These are phyloP conservation scores for Podospora pseudocomata DNA, from an alignment of 495 filamentous ascomycete species.

Conservation along the genomic window DNA sequence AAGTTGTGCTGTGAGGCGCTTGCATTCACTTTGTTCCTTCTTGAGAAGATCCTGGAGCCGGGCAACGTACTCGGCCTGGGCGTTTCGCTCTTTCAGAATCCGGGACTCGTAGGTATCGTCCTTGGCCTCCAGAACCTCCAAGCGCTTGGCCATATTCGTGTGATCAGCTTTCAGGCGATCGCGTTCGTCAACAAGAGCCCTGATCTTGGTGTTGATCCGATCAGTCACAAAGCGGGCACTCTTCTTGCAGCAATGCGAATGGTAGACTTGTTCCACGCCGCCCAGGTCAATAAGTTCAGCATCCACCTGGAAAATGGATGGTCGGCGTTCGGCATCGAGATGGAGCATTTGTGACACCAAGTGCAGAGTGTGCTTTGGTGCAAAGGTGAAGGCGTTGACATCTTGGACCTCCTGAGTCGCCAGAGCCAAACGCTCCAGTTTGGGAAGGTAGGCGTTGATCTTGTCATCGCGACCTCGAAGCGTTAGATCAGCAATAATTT, in stretches of 20 bases:
- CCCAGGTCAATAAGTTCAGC: constrained; percentile 36
- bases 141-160: constrained; percentile 24
- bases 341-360: constrained; percentile 37
- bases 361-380: constrained; percentile 33
- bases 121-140: constrained; percentile 32
- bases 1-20: constrained; percentile 16
- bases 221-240: constrained; percentile 32
- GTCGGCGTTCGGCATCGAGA: constrained; percentile 24
- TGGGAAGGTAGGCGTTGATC: constrained; percentile 25
- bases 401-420: constrained; percentile 34
- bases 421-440: constrained; percentile 27
- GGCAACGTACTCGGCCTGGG: constrained; percentile 21
- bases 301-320: constrained; percentile 32
- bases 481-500: constrained; percentile 28
- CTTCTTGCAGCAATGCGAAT: constrained; percentile 38
- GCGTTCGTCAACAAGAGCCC: constrained; percentile 25
- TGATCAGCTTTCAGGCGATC: constrained; percentile 27
- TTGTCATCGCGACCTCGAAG: constrained; percentile 25
- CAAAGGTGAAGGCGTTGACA: constrained; percentile 31
- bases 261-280: constrained; percentile 43
- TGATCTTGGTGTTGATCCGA: constrained; percentile 27
- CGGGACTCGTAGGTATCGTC: constrained; percentile 35
- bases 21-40: constrained; percentile 26
- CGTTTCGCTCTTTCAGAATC: constrained; percentile 27
- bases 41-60: constrained; percentile 28